Conservation (phyloP, 495 filamentous ascomycete genomes). For the Thermochaetoides thermophila region DNA sequence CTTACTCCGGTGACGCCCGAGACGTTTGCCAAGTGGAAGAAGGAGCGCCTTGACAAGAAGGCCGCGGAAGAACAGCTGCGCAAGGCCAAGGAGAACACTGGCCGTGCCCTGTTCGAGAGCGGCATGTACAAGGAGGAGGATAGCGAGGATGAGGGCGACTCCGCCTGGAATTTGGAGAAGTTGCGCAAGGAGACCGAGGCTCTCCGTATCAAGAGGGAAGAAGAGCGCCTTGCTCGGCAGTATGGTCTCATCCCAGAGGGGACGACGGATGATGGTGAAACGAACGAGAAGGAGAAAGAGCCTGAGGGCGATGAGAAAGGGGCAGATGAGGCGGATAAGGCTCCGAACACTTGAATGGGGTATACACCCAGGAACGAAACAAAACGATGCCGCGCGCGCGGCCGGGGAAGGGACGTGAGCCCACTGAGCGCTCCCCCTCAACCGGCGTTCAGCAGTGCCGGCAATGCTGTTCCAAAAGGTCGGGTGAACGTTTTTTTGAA, state of each 20-base stretch:
- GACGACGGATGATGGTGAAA: neutral
- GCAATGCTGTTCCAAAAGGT: neutral
- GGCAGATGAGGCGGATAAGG: constrained; percentile 5
- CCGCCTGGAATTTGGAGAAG: constrained; percentile 66
- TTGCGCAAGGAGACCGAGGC: constrained; percentile 56
- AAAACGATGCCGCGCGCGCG: constrained; percentile 8
- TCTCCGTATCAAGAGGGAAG: constrained; percentile 45
- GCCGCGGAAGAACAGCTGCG: constrained; percentile 76
- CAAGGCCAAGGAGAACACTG: constrained; percentile 86
- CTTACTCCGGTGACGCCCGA: constrained; percentile 89
- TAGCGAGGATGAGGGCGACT: constrained; percentile 42
- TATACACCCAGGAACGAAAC: constrained; percentile 1
- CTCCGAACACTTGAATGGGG: constrained; percentile 16
- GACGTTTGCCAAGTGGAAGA: constrained; percentile 90
- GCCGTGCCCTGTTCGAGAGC: constrained; percentile 86
- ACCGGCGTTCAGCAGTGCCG: constrained; percentile 7
- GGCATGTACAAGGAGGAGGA: constrained; percentile 55
- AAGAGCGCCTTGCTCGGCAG: constrained; percentile 34
- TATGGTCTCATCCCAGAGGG: constrained; percentile 10
- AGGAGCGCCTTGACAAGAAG: constrained; percentile 87
- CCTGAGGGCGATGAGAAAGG: constrained; percentile 1
- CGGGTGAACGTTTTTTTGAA: neutral
- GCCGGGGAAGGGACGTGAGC: constrained; percentile 9
- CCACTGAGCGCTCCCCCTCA: constrained; percentile 11
- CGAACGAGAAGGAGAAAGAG: constrained; percentile 1